These are phyloP conservation scores for Lepiota brunneoincarnata DNA, from an alignment of 768 basidiomycete genomes.

Conservation along the genomic window DNA sequence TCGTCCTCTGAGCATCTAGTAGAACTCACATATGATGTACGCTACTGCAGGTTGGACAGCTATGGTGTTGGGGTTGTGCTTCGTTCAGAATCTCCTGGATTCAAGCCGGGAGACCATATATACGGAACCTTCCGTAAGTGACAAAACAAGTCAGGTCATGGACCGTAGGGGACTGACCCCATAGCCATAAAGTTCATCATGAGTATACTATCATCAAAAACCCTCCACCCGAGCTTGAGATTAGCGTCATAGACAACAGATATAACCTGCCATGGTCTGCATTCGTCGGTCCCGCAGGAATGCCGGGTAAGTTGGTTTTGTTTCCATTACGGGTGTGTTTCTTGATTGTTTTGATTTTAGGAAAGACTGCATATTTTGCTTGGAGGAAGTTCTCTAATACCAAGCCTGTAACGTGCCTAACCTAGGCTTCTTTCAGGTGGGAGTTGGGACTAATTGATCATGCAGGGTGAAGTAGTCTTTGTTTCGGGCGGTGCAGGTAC, in stretches of 20 bases:
- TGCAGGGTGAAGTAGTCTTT: slow-evolving; percentile 39
- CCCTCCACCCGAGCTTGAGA: slow-evolving; percentile 15
- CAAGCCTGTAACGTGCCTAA: slow-evolving; percentile 26
- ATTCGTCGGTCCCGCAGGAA: slow-evolving; percentile 52
- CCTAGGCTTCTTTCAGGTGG: not conserved
- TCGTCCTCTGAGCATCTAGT: too few species aligned
- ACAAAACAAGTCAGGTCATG: too few species aligned
- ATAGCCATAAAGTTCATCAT: slow-evolving; percentile 27
- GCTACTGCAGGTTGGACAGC: slow-evolving; percentile 18
- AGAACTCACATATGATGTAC: slow-evolving; percentile 3
- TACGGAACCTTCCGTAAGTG: slow-evolving; percentile 10
- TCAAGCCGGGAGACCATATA: slow-evolving; percentile 13
- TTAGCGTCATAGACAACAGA: slow-evolving; percentile 35
- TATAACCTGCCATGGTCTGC: slow-evolving; percentile 45
- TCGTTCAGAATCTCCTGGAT: slow-evolving; percentile 26
- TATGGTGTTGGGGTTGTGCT: slow-evolving; percentile 33
- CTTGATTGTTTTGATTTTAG: slow-evolving; percentile 15
- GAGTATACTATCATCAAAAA: slow-evolving; percentile 33
- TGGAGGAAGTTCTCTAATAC: slow-evolving; percentile 40
- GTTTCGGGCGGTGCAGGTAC: slow-evolving; percentile 38
- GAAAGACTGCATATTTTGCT: slow-evolving; percentile 35
- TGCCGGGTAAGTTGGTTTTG: slow-evolving; percentile 40
- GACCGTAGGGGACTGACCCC: too few species aligned
- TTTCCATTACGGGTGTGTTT: too few species aligned
- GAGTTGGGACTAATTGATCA: not conserved